Evolutionary conservation across 176 grass and related monocot species (phyloP), one percentile per base, ranked within the genome.

Genomic region (Aegilops umbellulata): DNA sequence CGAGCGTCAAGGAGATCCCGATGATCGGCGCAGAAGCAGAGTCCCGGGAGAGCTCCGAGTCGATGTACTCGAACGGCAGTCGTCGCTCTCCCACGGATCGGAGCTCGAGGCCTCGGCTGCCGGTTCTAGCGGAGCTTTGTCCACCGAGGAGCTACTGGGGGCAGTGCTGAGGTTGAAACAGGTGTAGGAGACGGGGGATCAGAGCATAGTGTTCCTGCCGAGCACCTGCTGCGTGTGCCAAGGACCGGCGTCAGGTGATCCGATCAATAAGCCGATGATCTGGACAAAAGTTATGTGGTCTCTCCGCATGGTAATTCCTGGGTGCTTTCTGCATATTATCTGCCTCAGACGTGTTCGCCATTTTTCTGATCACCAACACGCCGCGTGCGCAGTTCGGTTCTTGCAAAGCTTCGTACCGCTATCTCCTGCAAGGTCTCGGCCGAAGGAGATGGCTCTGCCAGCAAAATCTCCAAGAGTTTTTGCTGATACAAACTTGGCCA

Each of bases 391-490:
- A 95, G 94, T 82, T 88, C 73, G 69, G 32, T 88, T 6, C 32
- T 34, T 34, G 76, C 66, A 82, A 46, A 84, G 81, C 47, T 88
- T 80, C n/a, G 74, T 69, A 44, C 47, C 32, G 74, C 19, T 29
- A 72, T 70, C 38, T 82, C 65, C 80, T 38, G 27, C 77, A 38
- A 89, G 60, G 26, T 69, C 29, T 51, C 86, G 86, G 27, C 84
- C 13, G 47, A 91, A 86, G 81, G 94, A 85, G 14, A 70, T 68
- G 17, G 24, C 26, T 46, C 44, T 31, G 76, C 73, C 82, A 30
- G 49, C 84, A 66, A 89, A 88, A 69, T 90, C 91, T 10, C 91
- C 85, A 35, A 89, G 80, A 95, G 91, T 89, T 90, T 79, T 76
- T 34, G 29, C 47, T 63, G 22, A 49, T 15, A 53, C 27, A 29